Percentiles rank a stretch among this genome's conserved stretches.
Conservation (phyloP, 495 filamentous ascomycete genomes). For the Xylaria telfairii region DNA sequence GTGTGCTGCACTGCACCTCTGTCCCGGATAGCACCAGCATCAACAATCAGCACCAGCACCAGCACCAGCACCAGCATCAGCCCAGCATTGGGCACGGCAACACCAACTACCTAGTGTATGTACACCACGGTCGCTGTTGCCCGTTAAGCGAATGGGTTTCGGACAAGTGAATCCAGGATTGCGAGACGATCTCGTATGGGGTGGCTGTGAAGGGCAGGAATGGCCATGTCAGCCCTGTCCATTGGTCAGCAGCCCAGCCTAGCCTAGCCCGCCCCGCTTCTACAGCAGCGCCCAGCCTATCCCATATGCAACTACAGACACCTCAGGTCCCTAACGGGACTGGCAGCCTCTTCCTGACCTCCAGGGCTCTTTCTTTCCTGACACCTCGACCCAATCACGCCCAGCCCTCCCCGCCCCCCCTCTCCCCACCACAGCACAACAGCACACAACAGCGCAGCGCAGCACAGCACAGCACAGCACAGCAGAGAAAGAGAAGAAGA, state of each 20-base stretch:
- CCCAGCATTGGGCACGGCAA: neutral
- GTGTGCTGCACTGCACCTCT: neutral
- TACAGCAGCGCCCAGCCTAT: constrained; percentile 9
- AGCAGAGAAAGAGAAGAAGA: too few species aligned
- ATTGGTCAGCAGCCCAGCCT: constrained; percentile 26
- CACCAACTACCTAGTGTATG: too few species aligned
- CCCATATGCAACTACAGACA: constrained; percentile 1
- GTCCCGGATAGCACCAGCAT: neutral
- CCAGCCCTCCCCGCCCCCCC: neutral
- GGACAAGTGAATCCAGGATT: constrained; percentile 18
- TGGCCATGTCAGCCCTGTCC: constrained; percentile 22
- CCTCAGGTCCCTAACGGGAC: neutral
- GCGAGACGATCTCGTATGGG: constrained; percentile 21
- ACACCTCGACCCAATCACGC: constrained; percentile 8
- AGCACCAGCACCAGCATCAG: too few species aligned
- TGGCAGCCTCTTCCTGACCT: constrained; percentile 19
- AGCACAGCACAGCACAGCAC: too few species aligned
- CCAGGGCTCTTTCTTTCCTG: too few species aligned
- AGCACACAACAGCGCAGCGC: neutral
- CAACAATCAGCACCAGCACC: too few species aligned
- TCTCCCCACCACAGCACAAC: neutral
- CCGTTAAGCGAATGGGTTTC: constrained; percentile 27
- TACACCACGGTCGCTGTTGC: neutral
- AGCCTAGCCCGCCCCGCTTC: constrained; percentile 26
- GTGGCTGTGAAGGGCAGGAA: constrained; percentile 7